These are phyloP conservation scores for Colletotrichum sp. DNA, from an alignment of 2,329 filamentous ascomycete genomes.

Conservation along the genomic window DNA sequence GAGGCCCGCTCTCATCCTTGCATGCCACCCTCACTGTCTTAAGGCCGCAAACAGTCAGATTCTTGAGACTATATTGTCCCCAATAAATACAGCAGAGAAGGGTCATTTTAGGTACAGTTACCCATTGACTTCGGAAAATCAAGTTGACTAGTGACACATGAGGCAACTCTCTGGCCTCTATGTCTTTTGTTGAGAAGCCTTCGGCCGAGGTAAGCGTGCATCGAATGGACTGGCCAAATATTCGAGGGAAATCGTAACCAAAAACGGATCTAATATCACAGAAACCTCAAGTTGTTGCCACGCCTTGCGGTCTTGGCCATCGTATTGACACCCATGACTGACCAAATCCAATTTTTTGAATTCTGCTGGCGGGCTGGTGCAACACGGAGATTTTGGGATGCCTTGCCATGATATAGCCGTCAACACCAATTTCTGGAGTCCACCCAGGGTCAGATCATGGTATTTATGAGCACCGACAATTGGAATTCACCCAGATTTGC, in stretches of 20 bases:
- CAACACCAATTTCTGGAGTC: background rate
- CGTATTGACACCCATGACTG: background rate
- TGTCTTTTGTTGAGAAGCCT: background rate
- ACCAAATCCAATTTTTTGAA: background rate
- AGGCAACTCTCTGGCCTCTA: background rate
- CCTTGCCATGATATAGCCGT: background rate
- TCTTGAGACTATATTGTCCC: too few relatives aligned
- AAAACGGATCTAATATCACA: background rate
- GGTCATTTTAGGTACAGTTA: too few relatives aligned
- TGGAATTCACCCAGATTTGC: background rate
- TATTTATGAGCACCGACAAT: background rate
- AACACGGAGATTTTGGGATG: background rate
- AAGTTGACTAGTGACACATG: background rate
- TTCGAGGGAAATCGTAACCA: background rate
- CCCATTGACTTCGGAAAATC: too few relatives aligned
- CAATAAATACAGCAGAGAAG: too few relatives aligned
- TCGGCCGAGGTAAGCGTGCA: background rate
- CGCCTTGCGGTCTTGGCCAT: background rate
- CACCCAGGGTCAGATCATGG: background rate
- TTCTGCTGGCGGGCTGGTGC: background rate
- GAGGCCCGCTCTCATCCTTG: too few relatives aligned
- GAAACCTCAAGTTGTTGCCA: background rate
- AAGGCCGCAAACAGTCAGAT: too few relatives aligned
- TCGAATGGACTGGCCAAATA: background rate
- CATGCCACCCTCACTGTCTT: too few relatives aligned